Evolutionary conservation across 2,329 filamentous ascomycete species (phyloP).

Genomic region (Paracamarosporium sp.): DNA sequence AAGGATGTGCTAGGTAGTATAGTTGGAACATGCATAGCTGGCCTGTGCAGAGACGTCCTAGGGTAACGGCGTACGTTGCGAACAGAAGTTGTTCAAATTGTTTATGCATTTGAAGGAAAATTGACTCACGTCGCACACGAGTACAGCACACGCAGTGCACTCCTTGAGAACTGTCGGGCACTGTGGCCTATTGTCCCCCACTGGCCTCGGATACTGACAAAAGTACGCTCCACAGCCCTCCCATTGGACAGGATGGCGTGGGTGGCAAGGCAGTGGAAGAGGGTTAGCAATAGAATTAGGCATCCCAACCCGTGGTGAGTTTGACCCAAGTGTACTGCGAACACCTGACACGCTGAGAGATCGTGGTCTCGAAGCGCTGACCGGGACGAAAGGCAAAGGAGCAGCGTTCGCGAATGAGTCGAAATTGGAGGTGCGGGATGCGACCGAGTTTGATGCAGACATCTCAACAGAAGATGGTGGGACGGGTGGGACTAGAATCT

Average conservation of each 20-base stretch:
- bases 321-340: slow-evolving; percentile 37
- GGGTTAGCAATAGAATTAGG: slow-evolving; percentile 40
- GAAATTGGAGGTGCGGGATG: slow-evolving; percentile 26
- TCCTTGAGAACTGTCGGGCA: slow-evolving; percentile 47
- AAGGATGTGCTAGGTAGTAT: neutral
- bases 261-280: slow-evolving; percentile 47
- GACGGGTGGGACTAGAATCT: slow-evolving; percentile 36
- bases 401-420: slow-evolving; percentile 32
- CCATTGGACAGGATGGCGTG: slow-evolving; percentile 52
- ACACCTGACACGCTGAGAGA: slow-evolving; percentile 47
- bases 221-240: slow-evolving; percentile 52
- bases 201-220: slow-evolving; percentile 46
- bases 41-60: too few relatives aligned
- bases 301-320: slow-evolving; percentile 24
- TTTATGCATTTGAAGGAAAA: neutral
- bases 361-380: slow-evolving; percentile 44
- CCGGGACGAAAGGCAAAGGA: slow-evolving; percentile 37
- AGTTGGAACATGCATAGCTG: too few relatives aligned
- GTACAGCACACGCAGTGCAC: slow-evolving; percentile 47
- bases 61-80: too few relatives aligned
- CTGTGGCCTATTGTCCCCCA: slow-evolving; percentile 46
- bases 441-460: slow-evolving; percentile 35
- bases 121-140: slow-evolving; percentile 50
- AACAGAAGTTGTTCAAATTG: too few relatives aligned
- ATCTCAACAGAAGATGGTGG: slow-evolving; percentile 33